Evolutionary conservation across 768 basidiomycete species (phyloP).

Genomic region (Gloeopeniophorella convolvens): DNA sequence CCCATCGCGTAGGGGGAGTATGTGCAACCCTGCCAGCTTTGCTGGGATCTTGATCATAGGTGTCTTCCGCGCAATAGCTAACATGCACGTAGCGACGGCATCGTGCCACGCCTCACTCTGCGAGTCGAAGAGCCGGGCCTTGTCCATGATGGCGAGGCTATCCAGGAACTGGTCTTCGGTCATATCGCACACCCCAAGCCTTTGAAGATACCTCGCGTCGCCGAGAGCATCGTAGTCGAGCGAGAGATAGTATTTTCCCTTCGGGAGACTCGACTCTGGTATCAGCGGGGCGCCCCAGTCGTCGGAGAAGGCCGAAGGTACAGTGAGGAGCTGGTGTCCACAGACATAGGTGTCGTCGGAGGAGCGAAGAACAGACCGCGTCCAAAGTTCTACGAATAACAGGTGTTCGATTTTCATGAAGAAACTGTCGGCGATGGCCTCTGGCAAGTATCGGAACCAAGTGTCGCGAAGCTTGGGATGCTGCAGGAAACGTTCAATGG

Average conservation of each 20-base stretch:
- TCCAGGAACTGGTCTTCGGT: slow-evolving; percentile 5
- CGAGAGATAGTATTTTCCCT: slow-evolving; percentile 4
- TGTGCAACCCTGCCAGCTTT: slow-evolving; percentile 3
- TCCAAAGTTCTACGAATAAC: slow-evolving; percentile 5
- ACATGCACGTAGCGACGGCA: background rate
- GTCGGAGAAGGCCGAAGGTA: background rate
- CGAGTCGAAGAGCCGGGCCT: background rate
- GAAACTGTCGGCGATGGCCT: slow-evolving; percentile 15
- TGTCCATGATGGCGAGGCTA: slow-evolving; percentile 7
- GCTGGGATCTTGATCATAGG: background rate
- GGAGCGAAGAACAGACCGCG: slow-evolving; percentile 18
- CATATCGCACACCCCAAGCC: slow-evolving; percentile 17
- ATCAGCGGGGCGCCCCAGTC: slow-evolving; percentile 5
- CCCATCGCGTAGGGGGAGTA: slow-evolving; percentile 13
- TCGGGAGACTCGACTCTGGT: slow-evolving; percentile 5
- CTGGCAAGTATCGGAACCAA: slow-evolving; percentile 26
- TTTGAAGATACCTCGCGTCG: background rate
- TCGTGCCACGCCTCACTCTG: slow-evolving; percentile 14
- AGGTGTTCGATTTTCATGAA: slow-evolving; percentile 18
- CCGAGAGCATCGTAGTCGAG: slow-evolving; percentile 5
- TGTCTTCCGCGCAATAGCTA: background rate
- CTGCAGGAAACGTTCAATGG: slow-evolving; percentile 19
- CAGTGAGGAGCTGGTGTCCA: slow-evolving; percentile 11
- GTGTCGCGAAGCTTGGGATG: slow-evolving; percentile 18
- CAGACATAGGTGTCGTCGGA: slow-evolving; percentile 9